A percentile compares a stretch with the other conserved stretches of the same genome.
Conservation (phyloP, 140 eudicot genomes). For the Flaveria floridana region DNA sequence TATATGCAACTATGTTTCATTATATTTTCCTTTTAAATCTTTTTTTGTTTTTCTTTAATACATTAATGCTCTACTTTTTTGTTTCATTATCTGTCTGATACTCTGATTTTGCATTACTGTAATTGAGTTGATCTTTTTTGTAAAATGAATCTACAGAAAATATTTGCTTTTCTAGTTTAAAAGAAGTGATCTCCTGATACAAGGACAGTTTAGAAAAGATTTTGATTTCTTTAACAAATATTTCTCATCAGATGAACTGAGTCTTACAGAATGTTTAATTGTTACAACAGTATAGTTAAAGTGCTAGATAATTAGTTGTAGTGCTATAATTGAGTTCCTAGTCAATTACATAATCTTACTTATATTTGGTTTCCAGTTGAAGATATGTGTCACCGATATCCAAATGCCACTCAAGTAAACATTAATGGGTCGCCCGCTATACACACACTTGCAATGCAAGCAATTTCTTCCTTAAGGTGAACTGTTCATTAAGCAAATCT, state of each 20-base stretch:
- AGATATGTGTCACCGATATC: slow-evolving; percentile 90
- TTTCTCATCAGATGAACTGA: slow-evolving; percentile 2
- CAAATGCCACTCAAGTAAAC: slow-evolving; percentile 76
- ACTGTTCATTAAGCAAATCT: slow-evolving; percentile 3
- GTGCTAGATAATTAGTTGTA: background rate
- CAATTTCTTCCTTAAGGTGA: slow-evolving; percentile 71
- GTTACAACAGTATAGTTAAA: slow-evolving; percentile 10
- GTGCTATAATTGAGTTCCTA: slow-evolving; percentile 17
- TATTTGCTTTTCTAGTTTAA: background rate
- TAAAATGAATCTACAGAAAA: background rate
- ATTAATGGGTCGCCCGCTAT: slow-evolving; percentile 60
- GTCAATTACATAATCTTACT: slow-evolving; percentile 22
- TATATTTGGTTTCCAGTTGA: slow-evolving; percentile 57
- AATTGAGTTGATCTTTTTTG: background rate
- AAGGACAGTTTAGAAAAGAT: slow-evolving; percentile 8
- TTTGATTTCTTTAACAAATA: background rate
- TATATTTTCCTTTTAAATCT: background rate
- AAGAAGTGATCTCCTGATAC: slow-evolving; percentile 2
- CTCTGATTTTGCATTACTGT: background rate
- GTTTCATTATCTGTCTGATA: background rate
- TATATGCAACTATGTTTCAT: background rate
- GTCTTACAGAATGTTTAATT: background rate
- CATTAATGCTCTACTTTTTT: background rate
- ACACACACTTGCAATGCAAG: slow-evolving; percentile 74
- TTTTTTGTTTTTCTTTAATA: background rate